Base-by-base conservation (phyloP, 257 asterid species). In the Lycium barbarum region DNA sequence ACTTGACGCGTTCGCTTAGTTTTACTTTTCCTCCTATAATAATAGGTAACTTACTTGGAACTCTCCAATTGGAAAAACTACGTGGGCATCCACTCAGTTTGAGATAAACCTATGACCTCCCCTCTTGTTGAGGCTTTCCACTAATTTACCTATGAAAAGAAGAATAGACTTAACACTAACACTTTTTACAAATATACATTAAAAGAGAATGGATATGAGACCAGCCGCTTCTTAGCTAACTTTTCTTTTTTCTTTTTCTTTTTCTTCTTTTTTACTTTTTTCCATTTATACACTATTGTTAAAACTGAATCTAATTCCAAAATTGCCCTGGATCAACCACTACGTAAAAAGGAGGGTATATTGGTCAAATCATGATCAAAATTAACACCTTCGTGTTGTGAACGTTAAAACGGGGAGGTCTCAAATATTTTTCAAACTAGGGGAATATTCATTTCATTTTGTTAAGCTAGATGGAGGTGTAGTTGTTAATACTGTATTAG, bases 321-420 rank as follows among this genome's bases (percentile, higher is more conserved):
- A 73, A 47, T 6, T 73, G 59, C 38, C 43, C 55, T 11, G 12
- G 6, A 73, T 73, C 61, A 73, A 26, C 43, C 40, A 73, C 10
- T 20, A 73, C 38, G 5, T 20, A 47, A 36, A 47, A 45, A 6
- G 38, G 81, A 73, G 40, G 55, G 61, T 73, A 47, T 73, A 47
- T 20, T 49, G 58, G 81, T 73, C 61, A 73, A 47, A 73, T 73
- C 43, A 73, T 73, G 20, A 40, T 73, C 43, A 73, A 36, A 20
- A 11, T 47, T 5, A 47, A 47, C 81, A 73, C 61, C 61, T 73
- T 73, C 80, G 11, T n/a, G 40, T 68, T 68, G 53, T 68, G 53
- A 40, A 73, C 18, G 11, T 12, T 12, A 54, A 47, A 45, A 35
- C 10, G 11, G 40, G 80, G 59, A 45, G 59, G 59, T 73, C 15